Evolutionary conservation across 2,329 filamentous ascomycete genomes (phyloP).

Genomic region (Fusarium citri): DNA sequence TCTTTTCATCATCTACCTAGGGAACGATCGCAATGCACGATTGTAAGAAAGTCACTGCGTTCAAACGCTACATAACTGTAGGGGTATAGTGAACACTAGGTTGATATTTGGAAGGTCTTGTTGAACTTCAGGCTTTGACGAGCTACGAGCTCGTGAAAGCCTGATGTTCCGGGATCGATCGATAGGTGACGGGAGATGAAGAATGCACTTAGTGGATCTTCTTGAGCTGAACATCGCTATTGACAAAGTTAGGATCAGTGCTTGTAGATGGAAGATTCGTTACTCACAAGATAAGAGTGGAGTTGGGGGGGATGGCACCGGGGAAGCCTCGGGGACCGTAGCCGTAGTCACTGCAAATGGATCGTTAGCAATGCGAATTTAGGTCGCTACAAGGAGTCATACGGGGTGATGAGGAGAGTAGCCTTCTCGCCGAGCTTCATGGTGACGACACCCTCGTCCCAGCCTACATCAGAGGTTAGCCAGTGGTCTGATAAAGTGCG

Average conservation of each 20-base stretch:
- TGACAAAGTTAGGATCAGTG: conserved; percentile 12
- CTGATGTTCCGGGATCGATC: conserved; percentile 15
- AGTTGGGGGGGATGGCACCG: conserved; percentile 77
- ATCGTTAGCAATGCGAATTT: conserved; percentile 31
- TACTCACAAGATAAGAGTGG: conserved; percentile 87
- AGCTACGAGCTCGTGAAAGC: conserved; percentile 6
- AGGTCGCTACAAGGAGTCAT: conserved; percentile 3
- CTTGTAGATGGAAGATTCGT: neutral
- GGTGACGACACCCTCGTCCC: conserved; percentile 84
- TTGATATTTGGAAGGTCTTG: conserved; percentile 1
- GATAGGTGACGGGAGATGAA: conserved; percentile 1
- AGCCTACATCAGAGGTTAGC: conserved; percentile 63
- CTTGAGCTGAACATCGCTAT: conserved; percentile 76
- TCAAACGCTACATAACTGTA: neutral
- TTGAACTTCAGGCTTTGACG: no score
- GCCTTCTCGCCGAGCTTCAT: conserved; percentile 96
- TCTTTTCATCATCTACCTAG: conserved; percentile 14
- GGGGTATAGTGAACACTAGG: conserved; percentile 26
- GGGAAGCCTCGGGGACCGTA: conserved; percentile 79
- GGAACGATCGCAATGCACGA: neutral
- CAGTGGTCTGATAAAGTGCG: neutral
- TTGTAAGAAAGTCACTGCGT: neutral
- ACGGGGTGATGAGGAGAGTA: conserved; percentile 78
- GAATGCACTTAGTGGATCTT: conserved; percentile 61
- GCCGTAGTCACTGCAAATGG: conserved; percentile 68